Evolutionary conservation across 2,329 filamentous ascomycete genomes (phyloP), one percentile per base, ranked within the genome.

Genomic region (Ceratocystis cacaofunesta): DNA sequence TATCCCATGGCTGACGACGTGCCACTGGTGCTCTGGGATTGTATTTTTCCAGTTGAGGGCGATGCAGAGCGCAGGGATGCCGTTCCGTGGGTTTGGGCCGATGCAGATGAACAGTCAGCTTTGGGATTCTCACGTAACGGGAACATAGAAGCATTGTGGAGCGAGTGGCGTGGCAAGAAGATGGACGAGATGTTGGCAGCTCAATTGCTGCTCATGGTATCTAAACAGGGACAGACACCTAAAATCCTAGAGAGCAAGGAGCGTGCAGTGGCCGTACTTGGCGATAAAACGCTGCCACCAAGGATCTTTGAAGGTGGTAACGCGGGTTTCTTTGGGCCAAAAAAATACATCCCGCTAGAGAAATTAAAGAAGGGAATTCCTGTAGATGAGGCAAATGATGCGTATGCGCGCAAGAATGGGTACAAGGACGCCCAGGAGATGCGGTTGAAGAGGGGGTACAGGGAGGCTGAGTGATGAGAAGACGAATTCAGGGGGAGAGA

Each of bases 1-100:
- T 99, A 97, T 76, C 84, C 88, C 72, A 95, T 99, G 85, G 94
- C 94, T 0, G 86, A 87, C 62, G 92, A 97, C 73, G 83, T 86
- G 30, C 92, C 94, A 1, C 82, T 99, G 7, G 94, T 97, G 17
- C 82, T 99, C 5, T 97, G 92, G 92, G 90, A 97, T 76, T 97
- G 92, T 75, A 80, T 95, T 43, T 99, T 96, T 74, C 90, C 57
- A 72, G 52, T 52, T 2, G 66, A 63, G 22, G 61, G 61, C 6
- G 66, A 73, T 63, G 74, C 76, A 60, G 72, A 73, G 1, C 72
- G 69, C 72, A 77, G 70, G 50, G 86, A 94, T 73, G 79, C 81
- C 0, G 73, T 96, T 65, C 73, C 85, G 19, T 99, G 94, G 92
- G 74, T 91, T 0, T 89, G 91, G 74, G 63, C 68, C 3, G 80